Evolutionary conservation across 192 early-diverging fungal genomes (phyloP).

Genomic region (Funneliformis geosporum): DNA sequence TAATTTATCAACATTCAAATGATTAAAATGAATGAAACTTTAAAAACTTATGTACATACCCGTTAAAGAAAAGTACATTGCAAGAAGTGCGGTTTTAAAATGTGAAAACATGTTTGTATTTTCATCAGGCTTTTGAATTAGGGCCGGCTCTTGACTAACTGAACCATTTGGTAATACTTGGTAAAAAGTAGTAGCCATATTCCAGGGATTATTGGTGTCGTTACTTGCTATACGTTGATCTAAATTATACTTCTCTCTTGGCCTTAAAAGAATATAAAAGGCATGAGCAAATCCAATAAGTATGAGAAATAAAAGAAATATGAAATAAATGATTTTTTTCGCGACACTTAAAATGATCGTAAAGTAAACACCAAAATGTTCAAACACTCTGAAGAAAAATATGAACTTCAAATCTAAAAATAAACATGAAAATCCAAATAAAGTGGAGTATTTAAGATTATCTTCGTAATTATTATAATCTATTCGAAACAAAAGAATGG

Average conservation of each 20-base stretch:
- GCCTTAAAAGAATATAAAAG: not conserved
- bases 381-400: not conserved
- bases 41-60: not conserved
- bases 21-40: not conserved
- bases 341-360: not conserved
- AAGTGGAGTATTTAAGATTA: too few species aligned
- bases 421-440: not conserved
- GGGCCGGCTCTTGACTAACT: not conserved
- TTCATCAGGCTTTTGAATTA: not conserved
- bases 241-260: not conserved
- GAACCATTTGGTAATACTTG: not conserved
- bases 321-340: not conserved
- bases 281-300: constrained; percentile 6
- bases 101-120: not conserved
- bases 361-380: constrained; percentile 2
- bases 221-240: not conserved
- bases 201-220: not conserved
- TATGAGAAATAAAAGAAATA: not conserved
- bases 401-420: constrained; percentile 13
- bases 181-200: not conserved
- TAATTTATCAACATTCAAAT: not conserved
- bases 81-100: not conserved
- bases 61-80: not conserved
- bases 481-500: not conserved
- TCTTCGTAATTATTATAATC: not conserved